Percentiles rank a stretch among this genome's conserved stretches.
phyloP scores from a whole-genome alignment of 306 rosid genomes.

The Cucurbita ficifolia region DNA sequence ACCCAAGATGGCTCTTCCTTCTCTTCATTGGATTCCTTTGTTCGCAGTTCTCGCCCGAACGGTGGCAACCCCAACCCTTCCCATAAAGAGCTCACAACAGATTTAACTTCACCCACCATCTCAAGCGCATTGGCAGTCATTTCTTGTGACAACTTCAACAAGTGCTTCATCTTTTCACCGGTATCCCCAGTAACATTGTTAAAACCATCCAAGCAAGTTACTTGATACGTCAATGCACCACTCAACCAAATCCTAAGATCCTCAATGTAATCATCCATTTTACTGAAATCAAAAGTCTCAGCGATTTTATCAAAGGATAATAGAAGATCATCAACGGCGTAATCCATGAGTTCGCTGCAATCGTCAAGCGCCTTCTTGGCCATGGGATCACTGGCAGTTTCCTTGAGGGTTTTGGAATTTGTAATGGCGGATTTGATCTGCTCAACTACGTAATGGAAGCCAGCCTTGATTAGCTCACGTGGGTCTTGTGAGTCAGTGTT shows the following conservation, averaged over 20 bases:
- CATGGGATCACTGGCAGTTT: constrained; percentile 29
- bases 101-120: too few relatives aligned
- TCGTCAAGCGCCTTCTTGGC: constrained; percentile 34
- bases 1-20: constrained; percentile 29
- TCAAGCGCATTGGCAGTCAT: too few relatives aligned
- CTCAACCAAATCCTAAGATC: constrained; percentile 60
- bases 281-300: constrained; percentile 10
- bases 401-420: constrained; percentile 18
- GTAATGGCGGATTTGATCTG: constrained; percentile 15
- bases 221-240: constrained; percentile 39
- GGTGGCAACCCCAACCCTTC: not conserved
- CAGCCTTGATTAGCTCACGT: constrained; percentile 27
- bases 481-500: constrained; percentile 19
- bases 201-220: constrained; percentile 30
- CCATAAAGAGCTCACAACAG: not conserved
- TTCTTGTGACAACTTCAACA: too few relatives aligned
- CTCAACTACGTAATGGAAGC: constrained; percentile 13
- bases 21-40: not conserved
- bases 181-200: too few relatives aligned
- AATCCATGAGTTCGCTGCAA: constrained; percentile 45
- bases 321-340: constrained; percentile 32
- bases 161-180: too few relatives aligned
- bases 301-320: constrained; percentile 22
- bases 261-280: constrained; percentile 19
- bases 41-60: constrained; percentile 11